phyloP scores from a whole-genome alignment of 2,329 filamentous ascomycete genomes.

The Pseudopithomyces maydicus region DNA sequence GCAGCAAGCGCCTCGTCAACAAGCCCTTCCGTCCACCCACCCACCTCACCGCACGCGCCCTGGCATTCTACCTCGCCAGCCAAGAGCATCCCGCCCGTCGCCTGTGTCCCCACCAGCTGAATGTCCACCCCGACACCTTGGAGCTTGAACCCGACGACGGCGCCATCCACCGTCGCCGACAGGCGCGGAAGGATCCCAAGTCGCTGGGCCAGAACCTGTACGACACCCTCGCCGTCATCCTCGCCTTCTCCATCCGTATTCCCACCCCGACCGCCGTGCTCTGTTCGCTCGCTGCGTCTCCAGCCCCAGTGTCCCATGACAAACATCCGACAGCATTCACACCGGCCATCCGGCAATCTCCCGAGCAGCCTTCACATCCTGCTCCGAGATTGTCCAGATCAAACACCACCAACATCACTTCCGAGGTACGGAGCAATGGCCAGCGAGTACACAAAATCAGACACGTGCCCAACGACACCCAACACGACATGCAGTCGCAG shows the following conservation, averaged over 20 bases:
- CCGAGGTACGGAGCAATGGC: constrained; percentile 27
- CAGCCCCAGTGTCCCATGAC: background rate
- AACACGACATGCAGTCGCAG: constrained; percentile 8
- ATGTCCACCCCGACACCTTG: constrained; percentile 33
- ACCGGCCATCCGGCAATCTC: constrained; percentile 9
- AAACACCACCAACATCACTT: constrained; percentile 10
- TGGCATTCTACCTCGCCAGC: constrained; percentile 80
- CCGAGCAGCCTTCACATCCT: constrained; percentile 2
- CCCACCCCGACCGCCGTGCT: constrained; percentile 26
- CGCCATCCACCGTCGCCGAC: constrained; percentile 29
- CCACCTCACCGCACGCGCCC: constrained; percentile 76
- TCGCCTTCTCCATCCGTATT: constrained; percentile 39
- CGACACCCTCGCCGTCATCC: constrained; percentile 43
- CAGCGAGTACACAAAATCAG: constrained; percentile 35
- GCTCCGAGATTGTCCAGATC: constrained; percentile 8
- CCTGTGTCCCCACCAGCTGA: constrained; percentile 63
- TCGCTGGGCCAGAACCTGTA: constrained; percentile 66
- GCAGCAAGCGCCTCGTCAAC: constrained; percentile 69
- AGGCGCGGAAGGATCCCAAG: constrained; percentile 59
- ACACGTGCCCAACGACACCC: constrained; percentile 19
- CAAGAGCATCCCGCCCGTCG: constrained; percentile 75
- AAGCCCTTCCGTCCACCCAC: constrained; percentile 79
- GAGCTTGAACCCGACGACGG: constrained; percentile 24
- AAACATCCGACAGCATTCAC: constrained; percentile 3
- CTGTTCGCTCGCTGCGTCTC: constrained; percentile 23